phyloP scores from a whole-genome alignment of 2,329 filamentous ascomycete genomes.

The Hypoxylon sp. region DNA sequence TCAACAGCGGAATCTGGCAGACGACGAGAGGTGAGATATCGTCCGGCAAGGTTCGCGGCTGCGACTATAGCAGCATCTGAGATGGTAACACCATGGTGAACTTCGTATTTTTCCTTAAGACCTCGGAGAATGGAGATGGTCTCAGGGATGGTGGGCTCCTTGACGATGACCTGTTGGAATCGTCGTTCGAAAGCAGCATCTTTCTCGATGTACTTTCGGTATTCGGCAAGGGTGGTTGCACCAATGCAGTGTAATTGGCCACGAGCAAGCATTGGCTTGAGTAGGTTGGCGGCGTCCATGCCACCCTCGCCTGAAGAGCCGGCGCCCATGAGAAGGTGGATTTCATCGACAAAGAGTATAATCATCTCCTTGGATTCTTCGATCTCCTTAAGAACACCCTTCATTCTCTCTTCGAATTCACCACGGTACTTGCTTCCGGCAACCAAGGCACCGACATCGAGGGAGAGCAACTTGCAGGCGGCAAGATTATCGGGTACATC shows the following conservation, averaged over 20 bases:
- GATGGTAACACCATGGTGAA: constrained; percentile 97
- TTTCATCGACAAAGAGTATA: constrained; percentile 98
- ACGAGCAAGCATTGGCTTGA: constrained; percentile 98
- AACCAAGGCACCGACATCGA: constrained; percentile 95
- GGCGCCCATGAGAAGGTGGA: constrained; percentile 98
- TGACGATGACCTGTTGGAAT: constrained; percentile 98
- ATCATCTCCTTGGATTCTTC: constrained; percentile 96
- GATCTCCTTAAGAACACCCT: constrained; percentile 98
- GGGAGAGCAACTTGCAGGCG: constrained; percentile 91
- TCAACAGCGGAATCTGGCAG: constrained; percentile 98
- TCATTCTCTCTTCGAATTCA: constrained; percentile 99
- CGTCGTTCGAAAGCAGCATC: constrained; percentile 97
- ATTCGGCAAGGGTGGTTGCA: constrained; percentile 94
- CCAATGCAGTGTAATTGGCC: constrained; percentile 98
- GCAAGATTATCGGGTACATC: constrained; percentile 97
- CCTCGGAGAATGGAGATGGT: constrained; percentile 98
- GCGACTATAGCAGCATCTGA: constrained; percentile 93
- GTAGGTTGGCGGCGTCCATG: constrained; percentile 97
- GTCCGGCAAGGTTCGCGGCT: constrained; percentile 89
- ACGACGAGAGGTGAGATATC: constrained; percentile 91
- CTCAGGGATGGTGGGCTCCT: constrained; percentile 89
- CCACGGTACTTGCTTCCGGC: constrained; percentile 98
- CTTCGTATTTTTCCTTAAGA: constrained; percentile 97
- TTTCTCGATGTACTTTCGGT: constrained; percentile 99
- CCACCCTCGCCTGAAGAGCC: constrained; percentile 94